Percentiles rank a stretch among this genome's conserved stretches.
Evolutionary conservation across 2,329 filamentous ascomycete species (phyloP).

Genomic region (Escovopsis weberi): DNA sequence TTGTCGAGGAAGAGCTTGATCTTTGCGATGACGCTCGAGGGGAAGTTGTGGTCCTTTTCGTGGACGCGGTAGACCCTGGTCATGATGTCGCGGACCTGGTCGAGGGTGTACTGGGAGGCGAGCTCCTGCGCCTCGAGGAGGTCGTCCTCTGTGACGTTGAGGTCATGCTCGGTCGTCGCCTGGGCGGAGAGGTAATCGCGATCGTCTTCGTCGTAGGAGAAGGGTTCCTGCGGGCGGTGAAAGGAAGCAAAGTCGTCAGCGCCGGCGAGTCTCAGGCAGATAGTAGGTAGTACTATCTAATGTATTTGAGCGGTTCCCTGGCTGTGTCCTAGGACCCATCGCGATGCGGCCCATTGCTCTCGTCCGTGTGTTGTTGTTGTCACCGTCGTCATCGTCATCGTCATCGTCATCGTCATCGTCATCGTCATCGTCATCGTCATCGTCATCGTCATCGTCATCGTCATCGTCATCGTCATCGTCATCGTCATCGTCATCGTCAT

Average conservation of each 20-base stretch:
- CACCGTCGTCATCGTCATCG: too few relatives aligned
- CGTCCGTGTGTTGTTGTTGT: too few relatives aligned
- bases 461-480: too few relatives aligned
- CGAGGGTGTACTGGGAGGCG: conserved; percentile 26
- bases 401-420: neutral
- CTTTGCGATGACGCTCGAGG: conserved; percentile 23
- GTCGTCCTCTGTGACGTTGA: conserved; percentile 32
- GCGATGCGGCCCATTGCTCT: neutral
- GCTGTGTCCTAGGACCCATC: neutral
- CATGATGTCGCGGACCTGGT: conserved; percentile 29
- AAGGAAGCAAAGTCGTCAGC: conserved; percentile 2
- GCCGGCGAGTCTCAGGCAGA: neutral
- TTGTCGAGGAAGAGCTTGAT: conserved; percentile 29
- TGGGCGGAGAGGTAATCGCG: conserved; percentile 15
- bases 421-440: neutral
- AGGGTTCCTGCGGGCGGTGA: conserved; percentile 15
- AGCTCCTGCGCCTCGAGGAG: conserved; percentile 30
- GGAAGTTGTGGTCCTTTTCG: conserved; percentile 29
- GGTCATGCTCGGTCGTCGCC: conserved; percentile 19
- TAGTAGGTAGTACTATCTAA: too few relatives aligned
- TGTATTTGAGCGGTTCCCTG: neutral
- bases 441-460: too few relatives aligned
- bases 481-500: neutral
- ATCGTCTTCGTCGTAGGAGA: conserved; percentile 25
- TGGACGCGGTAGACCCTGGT: conserved; percentile 25